Percentiles rank a stretch among this genome's conserved stretches.
phyloP scores from a whole-genome alignment of 2,329 filamentous ascomycete genomes.

The Ophiostoma himal-ulmi region DNA sequence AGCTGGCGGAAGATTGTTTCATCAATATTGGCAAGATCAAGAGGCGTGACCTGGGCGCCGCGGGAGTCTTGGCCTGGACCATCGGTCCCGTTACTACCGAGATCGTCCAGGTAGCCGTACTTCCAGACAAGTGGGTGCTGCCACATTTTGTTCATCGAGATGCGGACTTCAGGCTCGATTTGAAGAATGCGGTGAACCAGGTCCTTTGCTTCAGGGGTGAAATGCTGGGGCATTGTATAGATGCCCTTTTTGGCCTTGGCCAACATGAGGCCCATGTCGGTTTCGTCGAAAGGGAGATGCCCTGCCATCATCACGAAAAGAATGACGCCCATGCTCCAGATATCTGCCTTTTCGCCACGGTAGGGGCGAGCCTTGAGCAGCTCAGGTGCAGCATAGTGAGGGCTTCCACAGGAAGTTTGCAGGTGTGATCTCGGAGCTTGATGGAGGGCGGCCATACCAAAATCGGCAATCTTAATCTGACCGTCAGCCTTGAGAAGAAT shows the following conservation, averaged over 20 bases:
- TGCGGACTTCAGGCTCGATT: slow-evolving; percentile 69
- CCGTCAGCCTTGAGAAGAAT: slow-evolving; percentile 73
- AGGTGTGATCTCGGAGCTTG: slow-evolving; percentile 75
- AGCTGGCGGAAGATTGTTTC: slow-evolving; percentile 77
- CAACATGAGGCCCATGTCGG: slow-evolving; percentile 58
- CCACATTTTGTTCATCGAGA: slow-evolving; percentile 78
- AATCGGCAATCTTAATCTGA: slow-evolving; percentile 90
- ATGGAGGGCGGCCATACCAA: slow-evolving; percentile 90
- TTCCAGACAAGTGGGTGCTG: slow-evolving; percentile 78
- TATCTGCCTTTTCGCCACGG: slow-evolving; percentile 77
- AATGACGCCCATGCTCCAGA: slow-evolving; percentile 91
- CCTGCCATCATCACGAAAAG: slow-evolving; percentile 83
- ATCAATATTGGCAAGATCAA: slow-evolving; percentile 64
- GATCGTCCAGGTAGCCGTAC: slow-evolving; percentile 69
- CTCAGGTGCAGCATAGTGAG: slow-evolving; percentile 93
- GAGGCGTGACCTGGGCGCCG: slow-evolving; percentile 54
- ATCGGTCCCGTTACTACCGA: slow-evolving; percentile 51
- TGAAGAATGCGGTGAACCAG: slow-evolving; percentile 75
- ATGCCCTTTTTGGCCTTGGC: slow-evolving; percentile 52
- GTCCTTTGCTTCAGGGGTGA: slow-evolving; percentile 66
- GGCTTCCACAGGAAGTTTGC: slow-evolving; percentile 88
- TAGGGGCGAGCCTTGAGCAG: slow-evolving; percentile 73
- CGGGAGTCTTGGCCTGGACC: slow-evolving; percentile 47
- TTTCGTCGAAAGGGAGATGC: slow-evolving; percentile 73
- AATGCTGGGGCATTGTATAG: slow-evolving; percentile 56